These are phyloP conservation scores for Monosporascus sp. DNA, from an alignment of 2,329 filamentous ascomycete species.

Conservation along the genomic window DNA sequence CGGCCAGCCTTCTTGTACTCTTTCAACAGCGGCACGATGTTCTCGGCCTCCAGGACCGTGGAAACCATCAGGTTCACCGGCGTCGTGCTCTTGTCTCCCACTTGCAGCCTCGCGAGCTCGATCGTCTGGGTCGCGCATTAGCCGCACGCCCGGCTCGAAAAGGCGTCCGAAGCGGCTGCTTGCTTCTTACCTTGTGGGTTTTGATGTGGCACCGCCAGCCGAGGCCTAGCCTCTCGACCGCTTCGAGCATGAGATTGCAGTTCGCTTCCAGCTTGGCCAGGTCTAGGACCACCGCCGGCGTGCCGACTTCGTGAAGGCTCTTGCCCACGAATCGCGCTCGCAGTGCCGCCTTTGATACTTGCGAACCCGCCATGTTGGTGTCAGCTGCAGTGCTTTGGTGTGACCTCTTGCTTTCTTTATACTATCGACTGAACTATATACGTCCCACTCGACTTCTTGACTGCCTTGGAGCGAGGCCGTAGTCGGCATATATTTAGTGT, in stretches of 20 bases:
- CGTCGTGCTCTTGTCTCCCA: constrained; percentile 47
- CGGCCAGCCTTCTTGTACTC: constrained; percentile 51
- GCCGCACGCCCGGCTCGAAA: neutral
- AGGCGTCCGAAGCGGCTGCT: no score
- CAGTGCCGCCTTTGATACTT: constrained; percentile 30
- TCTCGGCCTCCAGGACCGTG: constrained; percentile 69
- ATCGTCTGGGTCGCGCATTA: constrained; percentile 46
- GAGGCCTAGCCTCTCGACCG: constrained; percentile 53
- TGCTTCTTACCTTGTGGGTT: constrained; percentile 64
- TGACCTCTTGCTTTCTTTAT: neutral
- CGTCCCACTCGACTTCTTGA: no score
- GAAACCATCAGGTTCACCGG: constrained; percentile 63
- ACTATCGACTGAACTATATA: no score
- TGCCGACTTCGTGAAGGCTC: constrained; percentile 53
- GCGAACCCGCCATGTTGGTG: constrained; percentile 12
- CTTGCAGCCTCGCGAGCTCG: constrained; percentile 63
- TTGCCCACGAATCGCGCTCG: constrained; percentile 50
- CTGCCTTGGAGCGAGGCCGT: no score
- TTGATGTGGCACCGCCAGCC: constrained; percentile 75
- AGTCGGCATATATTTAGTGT: no score
- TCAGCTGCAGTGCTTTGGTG: neutral
- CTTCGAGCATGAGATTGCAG: constrained; percentile 65
- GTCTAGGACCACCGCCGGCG: constrained; percentile 66
- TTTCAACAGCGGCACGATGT: constrained; percentile 54
- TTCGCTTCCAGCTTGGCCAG: constrained; percentile 60